phyloP scores from a whole-genome alignment of 2,329 filamentous ascomycete species.

The Chaetomium olivaceum region DNA sequence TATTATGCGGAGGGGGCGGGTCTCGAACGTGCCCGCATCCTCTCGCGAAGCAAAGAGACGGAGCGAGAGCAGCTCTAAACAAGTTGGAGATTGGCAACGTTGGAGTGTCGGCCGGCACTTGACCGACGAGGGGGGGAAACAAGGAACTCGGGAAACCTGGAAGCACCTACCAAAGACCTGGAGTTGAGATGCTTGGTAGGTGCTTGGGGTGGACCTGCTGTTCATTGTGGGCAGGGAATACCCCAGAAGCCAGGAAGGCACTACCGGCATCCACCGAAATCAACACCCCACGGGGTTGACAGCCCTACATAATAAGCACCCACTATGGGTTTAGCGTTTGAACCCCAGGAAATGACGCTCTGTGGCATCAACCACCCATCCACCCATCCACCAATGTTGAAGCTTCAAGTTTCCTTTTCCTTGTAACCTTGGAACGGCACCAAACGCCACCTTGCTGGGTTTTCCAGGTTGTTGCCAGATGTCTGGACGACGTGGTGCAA shows the following conservation, averaged over 20 bases:
- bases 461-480: neutral
- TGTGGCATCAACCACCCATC: neutral
- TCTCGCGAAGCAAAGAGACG: neutral
- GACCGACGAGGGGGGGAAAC: neutral
- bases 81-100: neutral
- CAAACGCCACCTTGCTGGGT: neutral
- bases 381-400: neutral
- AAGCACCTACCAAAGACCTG: neutral
- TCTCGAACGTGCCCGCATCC: neutral
- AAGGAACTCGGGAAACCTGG: neutral
- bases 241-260: neutral
- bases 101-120: conserved; percentile 2
- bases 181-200: conserved; percentile 1
- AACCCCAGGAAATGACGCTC: conserved; percentile 1
- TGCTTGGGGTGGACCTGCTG: conserved; percentile 8
- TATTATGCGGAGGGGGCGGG: neutral
- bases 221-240: neutral
- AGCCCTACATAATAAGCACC: conserved; percentile 5
- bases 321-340: conserved; percentile 2
- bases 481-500: neutral
- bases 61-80: neutral
- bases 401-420: neutral
- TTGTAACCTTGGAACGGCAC: neutral
- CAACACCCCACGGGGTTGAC: conserved; percentile 2
- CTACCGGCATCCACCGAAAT: conserved; percentile 5